phyloP scores from a whole-genome alignment of 306 rosid genomes.

The Boehmeria nivea region DNA sequence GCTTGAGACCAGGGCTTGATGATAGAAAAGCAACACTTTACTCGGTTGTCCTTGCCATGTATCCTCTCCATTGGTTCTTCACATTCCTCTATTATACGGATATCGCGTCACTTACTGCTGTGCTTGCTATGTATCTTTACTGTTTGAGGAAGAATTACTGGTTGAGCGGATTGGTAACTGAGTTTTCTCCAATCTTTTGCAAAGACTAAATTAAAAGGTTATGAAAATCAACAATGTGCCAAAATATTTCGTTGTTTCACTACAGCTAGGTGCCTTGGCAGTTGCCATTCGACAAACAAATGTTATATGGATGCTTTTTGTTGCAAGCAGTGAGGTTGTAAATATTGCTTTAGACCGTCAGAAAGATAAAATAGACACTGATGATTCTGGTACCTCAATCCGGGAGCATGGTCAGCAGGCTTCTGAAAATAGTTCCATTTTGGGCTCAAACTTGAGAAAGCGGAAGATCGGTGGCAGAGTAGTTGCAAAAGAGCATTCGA shows the following conservation, averaged over 20 bases:
- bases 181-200: neutral
- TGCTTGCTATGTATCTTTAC: slow-evolving; percentile 74
- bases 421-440: slow-evolving; percentile 17
- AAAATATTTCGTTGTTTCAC: slow-evolving; percentile 22
- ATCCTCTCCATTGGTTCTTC: slow-evolving; percentile 93
- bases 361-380: slow-evolving; percentile 26
- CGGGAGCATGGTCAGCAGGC: slow-evolving; percentile 20
- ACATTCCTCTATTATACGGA: slow-evolving; percentile 88
- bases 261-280: slow-evolving; percentile 67
- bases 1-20: slow-evolving; percentile 64
- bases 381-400: slow-evolving; percentile 26
- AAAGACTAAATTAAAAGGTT: no score
- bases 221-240: neutral
- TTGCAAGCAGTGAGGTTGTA: slow-evolving; percentile 64
- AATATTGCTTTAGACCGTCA: slow-evolving; percentile 35
- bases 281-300: slow-evolving; percentile 85
- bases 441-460: slow-evolving; percentile 45
- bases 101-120: slow-evolving; percentile 73
- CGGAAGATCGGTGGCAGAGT: slow-evolving; percentile 35
- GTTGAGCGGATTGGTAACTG: slow-evolving; percentile 85
- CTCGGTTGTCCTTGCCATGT: slow-evolving; percentile 59
- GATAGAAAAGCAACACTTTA: slow-evolving; percentile 53
- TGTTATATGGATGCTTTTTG: slow-evolving; percentile 81
- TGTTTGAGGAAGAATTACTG: slow-evolving; percentile 76
- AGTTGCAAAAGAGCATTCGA: slow-evolving; percentile 20